Evolutionary conservation across 192 early-diverging fungal genomes (phyloP).

Genomic region (Coemansia sp.): DNA sequence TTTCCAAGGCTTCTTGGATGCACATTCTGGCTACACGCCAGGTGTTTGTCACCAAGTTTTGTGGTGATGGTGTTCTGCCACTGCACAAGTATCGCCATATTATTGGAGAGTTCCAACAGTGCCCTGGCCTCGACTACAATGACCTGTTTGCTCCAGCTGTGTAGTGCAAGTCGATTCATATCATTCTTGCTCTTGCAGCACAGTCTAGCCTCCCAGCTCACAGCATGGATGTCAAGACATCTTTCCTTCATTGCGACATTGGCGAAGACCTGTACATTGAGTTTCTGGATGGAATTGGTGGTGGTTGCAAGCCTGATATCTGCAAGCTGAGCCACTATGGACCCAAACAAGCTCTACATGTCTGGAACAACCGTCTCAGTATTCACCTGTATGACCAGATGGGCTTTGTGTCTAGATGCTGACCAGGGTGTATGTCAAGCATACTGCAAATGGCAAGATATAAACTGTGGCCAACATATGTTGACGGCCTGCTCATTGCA

Average conservation of each 20-base stretch:
- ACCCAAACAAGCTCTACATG: slow-evolving; percentile 6
- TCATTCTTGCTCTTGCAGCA: background rate
- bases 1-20: background rate
- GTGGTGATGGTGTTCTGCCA: background rate
- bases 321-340: slow-evolving; percentile 10
- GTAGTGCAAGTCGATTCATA: background rate
- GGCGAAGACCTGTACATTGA: slow-evolving; percentile 5
- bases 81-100: too few relatives aligned
- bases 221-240: too few relatives aligned
- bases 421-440: background rate
- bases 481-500: slow-evolving; percentile 4
- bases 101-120: background rate
- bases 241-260: background rate
- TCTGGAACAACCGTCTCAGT: slow-evolving; percentile 1
- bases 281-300: slow-evolving; percentile 5
- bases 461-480: slow-evolving; percentile 3
- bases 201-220: background rate
- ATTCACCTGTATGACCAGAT: background rate
- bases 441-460: background rate
- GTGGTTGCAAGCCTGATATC: background rate
- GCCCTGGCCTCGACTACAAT: background rate
- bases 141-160: too few relatives aligned
- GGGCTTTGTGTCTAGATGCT: slow-evolving; percentile 9
- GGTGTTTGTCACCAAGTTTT: background rate
- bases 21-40: background rate